Evolutionary conservation across 805 yeast species (phyloP).

Genomic region (Lachancea dasiensis): DNA sequence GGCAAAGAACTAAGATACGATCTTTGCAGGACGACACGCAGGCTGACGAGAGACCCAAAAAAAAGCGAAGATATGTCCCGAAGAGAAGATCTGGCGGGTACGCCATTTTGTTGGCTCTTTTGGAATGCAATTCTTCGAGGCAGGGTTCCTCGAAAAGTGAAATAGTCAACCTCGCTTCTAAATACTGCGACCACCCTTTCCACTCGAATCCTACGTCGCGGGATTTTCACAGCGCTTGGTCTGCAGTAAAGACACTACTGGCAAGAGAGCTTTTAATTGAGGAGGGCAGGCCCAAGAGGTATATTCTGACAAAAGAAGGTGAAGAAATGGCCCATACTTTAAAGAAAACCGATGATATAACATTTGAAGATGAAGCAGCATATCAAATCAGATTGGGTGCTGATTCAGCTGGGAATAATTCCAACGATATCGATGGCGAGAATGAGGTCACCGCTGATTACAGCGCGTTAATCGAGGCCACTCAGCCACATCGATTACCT

Average conservation of each 20-base stretch:
- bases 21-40: slow-evolving; percentile 8
- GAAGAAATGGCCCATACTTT: slow-evolving; percentile 52
- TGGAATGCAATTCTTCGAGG: slow-evolving; percentile 40
- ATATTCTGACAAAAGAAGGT: slow-evolving; percentile 67
- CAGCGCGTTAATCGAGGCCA: slow-evolving; percentile 6
- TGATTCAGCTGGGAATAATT: slow-evolving; percentile 1
- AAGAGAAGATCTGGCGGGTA: slow-evolving; percentile 75
- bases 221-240: slow-evolving; percentile 74
- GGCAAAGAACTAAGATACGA: slow-evolving; percentile 14
- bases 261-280: slow-evolving; percentile 51
- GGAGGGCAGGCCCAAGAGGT: slow-evolving; percentile 54
- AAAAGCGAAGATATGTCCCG: slow-evolving; percentile 54
- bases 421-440: not conserved
- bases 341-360: slow-evolving; percentile 39
- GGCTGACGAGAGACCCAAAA: slow-evolving; percentile 19
- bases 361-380: slow-evolving; percentile 22
- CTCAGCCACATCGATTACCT: not conserved
- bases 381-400: slow-evolving; percentile 6
- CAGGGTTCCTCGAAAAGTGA: slow-evolving; percentile 62
- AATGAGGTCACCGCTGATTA: slow-evolving; percentile 6
- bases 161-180: slow-evolving; percentile 47
- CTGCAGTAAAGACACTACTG: slow-evolving; percentile 54
- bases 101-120: slow-evolving; percentile 63
- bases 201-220: slow-evolving; percentile 51
- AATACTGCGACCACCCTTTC: slow-evolving; percentile 54